Evolutionary conservation across 306 rosid genomes (phyloP), one percentile per base, ranked within the genome.

Genomic region (Lablab purpureus): DNA sequence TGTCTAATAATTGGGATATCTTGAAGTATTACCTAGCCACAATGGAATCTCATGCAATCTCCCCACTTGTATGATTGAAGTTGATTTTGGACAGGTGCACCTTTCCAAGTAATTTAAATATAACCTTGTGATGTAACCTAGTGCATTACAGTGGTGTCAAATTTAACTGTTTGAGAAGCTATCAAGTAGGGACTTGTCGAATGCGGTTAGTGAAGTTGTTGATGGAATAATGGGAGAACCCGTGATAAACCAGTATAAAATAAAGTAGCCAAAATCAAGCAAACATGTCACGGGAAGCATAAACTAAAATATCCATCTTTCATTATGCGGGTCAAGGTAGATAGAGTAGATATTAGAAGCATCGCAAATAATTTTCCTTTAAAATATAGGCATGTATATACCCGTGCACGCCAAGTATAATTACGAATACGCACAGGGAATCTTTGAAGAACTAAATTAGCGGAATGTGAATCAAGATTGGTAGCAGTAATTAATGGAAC

Each of bases 211-310:
- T 65, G 77, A 79, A 75, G 73, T 71, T 22, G 67, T 74, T 50
- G 75, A 71, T 28, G 54, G 74, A 63, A 66, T 54, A 83, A 41
- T 77, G 43, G 37, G 28, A 78, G 55, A 77, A 50, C 85, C 83
- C 81, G 89, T 86, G 89, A 86, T 71, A 74, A 58, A 67, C 63
- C 50, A 71, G 77, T 41, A 46, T 34, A 58, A 67, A 73, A 73
- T 81, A 69, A 64, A 55, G 58, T 47, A 62, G 34, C 51, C 65
- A 72, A 76, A 41, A 86, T 27, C 70, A 80, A 83, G 77, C 65
- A 77, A 27, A 22, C 83, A 67, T 78, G 73, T 87, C 94, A 88
- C 86, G 85, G 77, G 90, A 78, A 84, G 71, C 81, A 83, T 67
- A 41, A 67, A 64, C 49, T 64, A 36, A 67, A 80, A 60, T 76